Base-by-base conservation (phyloP, 148 eudicot genomes). In the Rhododendron mucronatum region DNA sequence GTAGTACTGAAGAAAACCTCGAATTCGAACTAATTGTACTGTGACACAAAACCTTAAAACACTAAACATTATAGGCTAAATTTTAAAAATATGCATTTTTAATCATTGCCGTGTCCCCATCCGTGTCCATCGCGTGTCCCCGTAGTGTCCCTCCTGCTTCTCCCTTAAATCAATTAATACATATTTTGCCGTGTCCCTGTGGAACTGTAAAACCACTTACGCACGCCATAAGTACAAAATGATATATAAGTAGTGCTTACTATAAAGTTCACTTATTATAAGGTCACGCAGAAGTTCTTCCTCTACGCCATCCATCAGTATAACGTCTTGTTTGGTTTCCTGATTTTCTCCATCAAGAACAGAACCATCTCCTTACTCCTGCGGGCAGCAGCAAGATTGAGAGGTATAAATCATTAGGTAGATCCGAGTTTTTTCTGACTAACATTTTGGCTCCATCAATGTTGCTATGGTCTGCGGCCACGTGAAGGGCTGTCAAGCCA, bases 391-490 rank as follows among this genome's bases (percentile, higher is more conserved):
- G 85, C 85, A n/a, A 1, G 1, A 21, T 23, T 20, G 37, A 83
- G 53, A 83, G 85, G 77, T 41, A 23, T 7, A 11, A 2, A 3
- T 39, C 13, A n/a, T 82, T 35, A 4, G 84, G 75, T 15, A n/a
- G n/a, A 82, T 61, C 30, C 0, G 51, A 16, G 35, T 61, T 82
- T 11, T 83, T 83, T 3, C n/a, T n/a, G 53, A 63, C 76, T 20
- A 83, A 26, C 85, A 83, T 5, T 39, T 83, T 83, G 23, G 57
- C 85, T 23, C 76, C 77, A 53, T 65, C 77, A 23, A 83, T 41
- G 55, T 83, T 83, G 35, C 77, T 78, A 45, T 7, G 16, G 2
- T 12, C 20, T 9, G 69, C 48, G 5, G 83, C 83, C 20, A 15
- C 0, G 69, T 81, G 83, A 81, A 81, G 83, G 69, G 69, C 69